Conservation (phyloP, 345 rosid species). For the Bruguiera sexangula region DNA sequence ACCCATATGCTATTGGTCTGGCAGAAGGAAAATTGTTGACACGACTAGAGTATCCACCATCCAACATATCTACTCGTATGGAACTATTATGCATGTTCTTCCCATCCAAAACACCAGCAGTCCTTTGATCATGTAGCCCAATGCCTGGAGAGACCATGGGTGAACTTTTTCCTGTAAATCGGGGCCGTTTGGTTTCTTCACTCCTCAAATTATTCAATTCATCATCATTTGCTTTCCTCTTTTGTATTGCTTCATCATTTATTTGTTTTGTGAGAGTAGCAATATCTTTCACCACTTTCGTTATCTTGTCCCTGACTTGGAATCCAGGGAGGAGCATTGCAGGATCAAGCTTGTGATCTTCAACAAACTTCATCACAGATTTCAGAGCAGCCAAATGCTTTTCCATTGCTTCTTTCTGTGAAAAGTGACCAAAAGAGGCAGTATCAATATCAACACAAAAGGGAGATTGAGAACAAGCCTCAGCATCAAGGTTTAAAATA, state of each 20-base stretch:
- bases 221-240: constrained; percentile 44
- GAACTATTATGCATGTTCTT: constrained; percentile 23
- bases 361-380: constrained; percentile 52
- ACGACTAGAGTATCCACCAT: constrained; percentile 43
- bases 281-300: constrained; percentile 49
- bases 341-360: constrained; percentile 50
- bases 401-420: constrained; percentile 51
- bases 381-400: constrained; percentile 45
- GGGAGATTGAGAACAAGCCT: background rate
- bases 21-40: constrained; percentile 37
- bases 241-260: constrained; percentile 31
- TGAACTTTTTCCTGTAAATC: constrained; percentile 34
- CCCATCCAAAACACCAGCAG: constrained; percentile 24
- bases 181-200: constrained; percentile 50
- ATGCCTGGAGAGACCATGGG: constrained; percentile 30
- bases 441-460: constrained; percentile 1
- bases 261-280: constrained; percentile 37
- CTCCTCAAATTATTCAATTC: constrained; percentile 27
- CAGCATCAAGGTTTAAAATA: constrained; percentile 1
- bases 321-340: constrained; percentile 47
- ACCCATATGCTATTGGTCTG: constrained; percentile 34
- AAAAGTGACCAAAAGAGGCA: constrained; percentile 11
- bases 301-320: constrained; percentile 48
- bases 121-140: constrained; percentile 38
- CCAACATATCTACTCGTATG: constrained; percentile 18